A percentile compares a stretch with the other conserved stretches of the same genome.
These are phyloP conservation scores for Thozetella sp. DNA, from an alignment of 495 filamentous ascomycete species.

Conservation along the genomic window DNA sequence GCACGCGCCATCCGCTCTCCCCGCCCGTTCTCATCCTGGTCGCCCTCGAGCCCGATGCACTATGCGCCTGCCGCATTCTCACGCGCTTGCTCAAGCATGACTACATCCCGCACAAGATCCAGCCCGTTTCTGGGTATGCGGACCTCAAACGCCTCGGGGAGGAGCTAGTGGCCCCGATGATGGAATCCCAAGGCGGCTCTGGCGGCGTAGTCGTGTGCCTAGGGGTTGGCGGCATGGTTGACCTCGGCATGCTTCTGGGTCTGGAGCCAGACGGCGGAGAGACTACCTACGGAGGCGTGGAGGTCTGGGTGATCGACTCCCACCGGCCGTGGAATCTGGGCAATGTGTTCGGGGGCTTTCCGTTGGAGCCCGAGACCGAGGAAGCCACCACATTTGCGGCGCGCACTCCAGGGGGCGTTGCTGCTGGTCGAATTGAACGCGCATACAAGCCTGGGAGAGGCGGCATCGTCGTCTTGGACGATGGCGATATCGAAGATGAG, in stretches of 20 bases:
- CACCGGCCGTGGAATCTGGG: constrained; percentile 91
- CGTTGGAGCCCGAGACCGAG: constrained; percentile 47
- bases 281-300: constrained; percentile 68
- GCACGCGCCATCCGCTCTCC: constrained; percentile 78
- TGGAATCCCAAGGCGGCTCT: constrained; percentile 73
- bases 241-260: constrained; percentile 74
- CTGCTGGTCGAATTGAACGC: constrained; percentile 68
- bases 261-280: constrained; percentile 62
- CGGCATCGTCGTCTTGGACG: constrained; percentile 90
- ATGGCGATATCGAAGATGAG: constrained; percentile 95
- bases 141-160: constrained; percentile 79
- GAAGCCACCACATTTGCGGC: constrained; percentile 43
- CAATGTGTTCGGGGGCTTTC: constrained; percentile 84
- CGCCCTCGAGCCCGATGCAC: constrained; percentile 90
- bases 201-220: constrained; percentile 91
- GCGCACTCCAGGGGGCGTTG: constrained; percentile 50
- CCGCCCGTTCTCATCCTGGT: constrained; percentile 91
- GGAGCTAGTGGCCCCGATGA: constrained; percentile 81
- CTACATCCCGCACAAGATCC: constrained; percentile 97
- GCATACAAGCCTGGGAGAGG: constrained; percentile 75
- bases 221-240: constrained; percentile 88
- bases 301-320: constrained; percentile 94
- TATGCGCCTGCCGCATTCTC: constrained; percentile 94
- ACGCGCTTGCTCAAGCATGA: constrained; percentile 90
- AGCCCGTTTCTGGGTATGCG: constrained; percentile 89